Percentiles rank a stretch among this genome's conserved stretches.
These are phyloP conservation scores for Tylopilus cervinicoccineus DNA, from an alignment of 768 basidiomycete genomes.

Conservation along the genomic window DNA sequence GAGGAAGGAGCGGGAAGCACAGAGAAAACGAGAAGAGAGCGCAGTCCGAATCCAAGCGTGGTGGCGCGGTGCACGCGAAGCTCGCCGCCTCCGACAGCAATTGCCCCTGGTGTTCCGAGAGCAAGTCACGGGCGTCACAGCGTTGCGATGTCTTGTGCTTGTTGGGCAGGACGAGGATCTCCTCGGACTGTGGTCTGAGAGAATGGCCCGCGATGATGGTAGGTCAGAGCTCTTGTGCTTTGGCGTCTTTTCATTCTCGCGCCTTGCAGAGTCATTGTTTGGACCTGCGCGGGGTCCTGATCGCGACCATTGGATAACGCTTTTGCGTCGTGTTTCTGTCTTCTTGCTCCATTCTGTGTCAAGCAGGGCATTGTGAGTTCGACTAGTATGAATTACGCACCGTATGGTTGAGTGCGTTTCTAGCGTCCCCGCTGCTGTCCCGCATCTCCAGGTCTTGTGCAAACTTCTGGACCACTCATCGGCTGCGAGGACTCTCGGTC, in stretches of 20 bases:
- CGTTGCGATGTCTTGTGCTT: constrained; percentile 62
- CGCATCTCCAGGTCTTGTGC: constrained; percentile 50
- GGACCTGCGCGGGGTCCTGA: constrained; percentile 36
- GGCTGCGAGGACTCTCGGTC: constrained; percentile 18
- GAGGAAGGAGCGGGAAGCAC: constrained; percentile 53
- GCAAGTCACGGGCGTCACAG: constrained; percentile 51
- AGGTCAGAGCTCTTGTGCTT: neutral
- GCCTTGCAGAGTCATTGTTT: constrained; percentile 37
- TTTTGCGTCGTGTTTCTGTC: constrained; percentile 47
- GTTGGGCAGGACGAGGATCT: constrained; percentile 41
- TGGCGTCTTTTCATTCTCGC: constrained; percentile 1
- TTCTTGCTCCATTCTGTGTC: constrained; percentile 54
- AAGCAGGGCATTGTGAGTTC: constrained; percentile 45
- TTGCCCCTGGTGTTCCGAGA: constrained; percentile 48
- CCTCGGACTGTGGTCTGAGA: constrained; percentile 32
- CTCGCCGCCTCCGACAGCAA: constrained; percentile 37
- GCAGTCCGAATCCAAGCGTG: constrained; percentile 63
- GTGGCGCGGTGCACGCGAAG: constrained; percentile 56
- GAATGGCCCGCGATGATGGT: constrained; percentile 20
- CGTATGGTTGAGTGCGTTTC: neutral
- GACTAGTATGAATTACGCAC: neutral
- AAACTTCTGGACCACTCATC: constrained; percentile 36
- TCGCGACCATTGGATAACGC: constrained; percentile 53
- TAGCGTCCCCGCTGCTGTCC: constrained; percentile 45
- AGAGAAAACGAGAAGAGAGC: constrained; percentile 51